A percentile compares a stretch with the other conserved stretches of the same genome.
Evolutionary conservation across 768 basidiomycete species (phyloP).

Genomic region (Suillus variegatus): DNA sequence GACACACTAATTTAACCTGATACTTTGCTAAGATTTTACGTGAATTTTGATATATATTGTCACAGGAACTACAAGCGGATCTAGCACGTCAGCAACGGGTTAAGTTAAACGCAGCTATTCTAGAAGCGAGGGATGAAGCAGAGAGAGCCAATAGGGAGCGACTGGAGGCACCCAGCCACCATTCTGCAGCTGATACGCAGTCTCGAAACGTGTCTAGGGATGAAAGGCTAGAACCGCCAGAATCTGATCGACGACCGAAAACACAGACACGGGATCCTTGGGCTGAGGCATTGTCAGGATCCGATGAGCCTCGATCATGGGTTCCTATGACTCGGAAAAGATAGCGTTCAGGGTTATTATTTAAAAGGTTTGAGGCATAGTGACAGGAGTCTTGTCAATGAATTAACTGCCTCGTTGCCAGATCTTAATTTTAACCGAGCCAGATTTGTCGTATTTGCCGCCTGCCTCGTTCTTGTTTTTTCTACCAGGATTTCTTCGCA

Average conservation of each 20-base stretch:
- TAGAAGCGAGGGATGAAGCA: conserved; percentile 56
- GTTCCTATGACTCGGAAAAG: conserved; percentile 31
- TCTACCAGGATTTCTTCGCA: not conserved
- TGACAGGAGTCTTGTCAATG: not conserved
- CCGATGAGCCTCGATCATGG: conserved; percentile 41
- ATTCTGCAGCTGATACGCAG: conserved; percentile 16
- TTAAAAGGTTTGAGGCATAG: not conserved
- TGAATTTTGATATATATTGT: not conserved
- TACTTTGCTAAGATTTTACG: conserved; percentile 1
- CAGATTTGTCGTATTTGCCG: not conserved
- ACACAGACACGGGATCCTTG: conserved; percentile 23
- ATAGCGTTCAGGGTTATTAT: conserved; percentile 9
- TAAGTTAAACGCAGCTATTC: conserved; percentile 49
- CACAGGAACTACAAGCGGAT: conserved; percentile 64
- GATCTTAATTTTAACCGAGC: not conserved
- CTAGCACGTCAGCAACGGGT: conserved; percentile 53
- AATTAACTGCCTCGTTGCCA: not conserved
- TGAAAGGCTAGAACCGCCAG: conserved; percentile 1
- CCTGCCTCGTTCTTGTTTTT: not conserved
- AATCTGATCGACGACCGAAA: conserved; percentile 9
- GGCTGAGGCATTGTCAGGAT: conserved; percentile 21
- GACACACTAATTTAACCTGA: conserved; percentile 15
- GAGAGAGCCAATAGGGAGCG: conserved; percentile 35
- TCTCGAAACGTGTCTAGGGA: conserved; percentile 18
- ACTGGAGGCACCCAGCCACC: conserved; percentile 12